These are phyloP conservation scores for Zygotorulaspora florentina DNA, from an alignment of 805 yeast genomes.

Conservation along the genomic window DNA sequence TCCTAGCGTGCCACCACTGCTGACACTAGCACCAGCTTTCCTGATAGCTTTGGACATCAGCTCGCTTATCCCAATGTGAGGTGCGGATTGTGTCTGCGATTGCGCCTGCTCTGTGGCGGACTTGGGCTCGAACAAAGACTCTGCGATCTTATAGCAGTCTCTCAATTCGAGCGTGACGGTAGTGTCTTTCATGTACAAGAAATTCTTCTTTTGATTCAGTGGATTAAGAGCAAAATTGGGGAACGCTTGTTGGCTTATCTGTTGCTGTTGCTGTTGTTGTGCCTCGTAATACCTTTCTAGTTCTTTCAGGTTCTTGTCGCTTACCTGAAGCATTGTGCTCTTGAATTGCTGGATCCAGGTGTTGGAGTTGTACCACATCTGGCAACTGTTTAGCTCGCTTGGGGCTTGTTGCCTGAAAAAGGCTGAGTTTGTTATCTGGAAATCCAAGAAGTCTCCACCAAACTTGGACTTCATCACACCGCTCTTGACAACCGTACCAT, in stretches of 20 bases:
- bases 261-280: slow-evolving; percentile 24
- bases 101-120: slow-evolving; percentile 11
- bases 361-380: slow-evolving; percentile 26
- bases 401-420: not conserved
- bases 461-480: slow-evolving; percentile 63
- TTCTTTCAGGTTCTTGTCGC: slow-evolving; percentile 27
- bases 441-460: slow-evolving; percentile 81
- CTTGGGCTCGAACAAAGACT: slow-evolving; percentile 30
- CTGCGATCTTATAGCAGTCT: slow-evolving; percentile 27
- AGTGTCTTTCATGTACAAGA: slow-evolving; percentile 16
- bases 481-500: slow-evolving; percentile 66
- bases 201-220: slow-evolving; percentile 20
- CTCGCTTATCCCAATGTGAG: slow-evolving; percentile 28
- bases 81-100: slow-evolving; percentile 12
- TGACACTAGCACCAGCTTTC: slow-evolving; percentile 27
- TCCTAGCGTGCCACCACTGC: slow-evolving; percentile 17
- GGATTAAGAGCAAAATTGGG: slow-evolving; percentile 18
- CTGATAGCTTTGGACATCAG: slow-evolving; percentile 26
- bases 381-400: slow-evolving; percentile 10
- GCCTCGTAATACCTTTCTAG: slow-evolving; percentile 24
- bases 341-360: slow-evolving; percentile 34
- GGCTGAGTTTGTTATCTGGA: slow-evolving; percentile 41
- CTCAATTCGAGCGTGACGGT: slow-evolving; percentile 24
- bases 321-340: slow-evolving; percentile 28
- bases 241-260: slow-evolving; percentile 15